Conservation (phyloP, 2,329 filamentous ascomycete species). For the Clonostachys byssicola region DNA sequence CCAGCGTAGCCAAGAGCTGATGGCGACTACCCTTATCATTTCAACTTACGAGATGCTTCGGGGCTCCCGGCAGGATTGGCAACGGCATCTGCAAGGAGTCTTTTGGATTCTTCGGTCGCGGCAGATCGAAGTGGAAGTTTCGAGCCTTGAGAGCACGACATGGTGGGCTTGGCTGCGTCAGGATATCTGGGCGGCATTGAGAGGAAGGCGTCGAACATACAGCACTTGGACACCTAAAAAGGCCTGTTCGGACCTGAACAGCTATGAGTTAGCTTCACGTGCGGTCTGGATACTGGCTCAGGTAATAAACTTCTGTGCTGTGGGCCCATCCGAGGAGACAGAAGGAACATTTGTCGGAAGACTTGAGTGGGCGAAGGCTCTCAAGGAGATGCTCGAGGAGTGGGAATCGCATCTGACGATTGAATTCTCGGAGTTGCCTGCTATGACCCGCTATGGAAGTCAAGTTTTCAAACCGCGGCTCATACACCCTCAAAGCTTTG, state of each 20-base stretch:
- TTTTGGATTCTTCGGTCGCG: constrained; percentile 64
- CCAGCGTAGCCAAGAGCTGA: constrained; percentile 50
- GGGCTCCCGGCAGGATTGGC: constrained; percentile 49
- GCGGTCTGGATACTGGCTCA: constrained; percentile 51
- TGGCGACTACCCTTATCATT: constrained; percentile 55
- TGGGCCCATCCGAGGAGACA: constrained; percentile 23
- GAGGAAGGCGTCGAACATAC: constrained; percentile 49
- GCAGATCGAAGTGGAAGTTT: constrained; percentile 54
- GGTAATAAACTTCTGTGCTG: constrained; percentile 50
- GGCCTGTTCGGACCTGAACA: constrained; percentile 38
- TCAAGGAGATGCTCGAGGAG: constrained; percentile 43
- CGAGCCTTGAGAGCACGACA: constrained; percentile 50
- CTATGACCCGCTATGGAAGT: background rate
- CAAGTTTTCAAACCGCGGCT: constrained; percentile 8
- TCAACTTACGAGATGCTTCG: constrained; percentile 66
- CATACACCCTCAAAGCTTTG: constrained; percentile 10
- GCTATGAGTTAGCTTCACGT: constrained; percentile 47
- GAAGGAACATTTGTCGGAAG: constrained; percentile 20
- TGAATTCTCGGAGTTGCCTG: constrained; percentile 35
- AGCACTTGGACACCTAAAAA: constrained; percentile 55
- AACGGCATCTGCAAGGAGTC: constrained; percentile 58
- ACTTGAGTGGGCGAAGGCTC: constrained; percentile 36
- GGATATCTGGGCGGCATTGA: constrained; percentile 61
- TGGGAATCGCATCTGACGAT: constrained; percentile 40
- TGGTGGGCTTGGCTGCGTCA: constrained; percentile 68